Evolutionary conservation across 2,329 filamentous ascomycete species (phyloP), one percentile per base, ranked within the genome.

Genomic region (Cercospora sesami): DNA sequence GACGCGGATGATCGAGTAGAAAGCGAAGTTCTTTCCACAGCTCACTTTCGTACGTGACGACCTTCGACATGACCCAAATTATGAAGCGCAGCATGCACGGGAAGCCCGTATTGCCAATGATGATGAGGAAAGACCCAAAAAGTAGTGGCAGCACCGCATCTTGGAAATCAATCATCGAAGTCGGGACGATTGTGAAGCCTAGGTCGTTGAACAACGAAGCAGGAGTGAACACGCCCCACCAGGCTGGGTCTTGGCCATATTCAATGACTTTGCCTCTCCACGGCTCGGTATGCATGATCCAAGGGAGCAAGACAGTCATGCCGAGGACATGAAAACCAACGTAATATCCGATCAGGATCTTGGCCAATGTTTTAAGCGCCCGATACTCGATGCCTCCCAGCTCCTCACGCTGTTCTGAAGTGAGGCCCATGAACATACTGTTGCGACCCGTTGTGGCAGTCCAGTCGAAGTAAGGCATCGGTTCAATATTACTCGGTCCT

Each of bases 381-480:
- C 95, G 90, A 76, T 99, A 99, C 79, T 99, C 95, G 71, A 99
- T 97, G 21, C 95, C 95, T 10, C 95, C 95, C 2, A 99, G 82
- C 79, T 99, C 95, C 77, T 99, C 94, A 72, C 95, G 88, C 80
- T 99, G 93, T 71, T 95, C 93, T 73, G 96, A 91, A 0, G 91
- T 92, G 71, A 99, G 80, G 73, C 94, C 92, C 12, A 95, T 86
- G 76, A 98, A 99, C 42, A 92, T 90, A 10, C 94, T 98, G 78
- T 99, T 99, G 70, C 95, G 89, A 26, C 91, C 94, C 64, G 97
- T 87, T 0, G 95, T 99, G 2, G 95, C 93, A 68, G 94, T 90
- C 87, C 93, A 98, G 79, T 93, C 97, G 62, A 99, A 86, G 78
- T 99, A 99, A 0, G 95, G 95, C 82, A 92, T 91, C 1, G 85